These are phyloP conservation scores for Lasiosphaeria miniovina DNA, from an alignment of 495 filamentous ascomycete genomes.

Conservation along the genomic window DNA sequence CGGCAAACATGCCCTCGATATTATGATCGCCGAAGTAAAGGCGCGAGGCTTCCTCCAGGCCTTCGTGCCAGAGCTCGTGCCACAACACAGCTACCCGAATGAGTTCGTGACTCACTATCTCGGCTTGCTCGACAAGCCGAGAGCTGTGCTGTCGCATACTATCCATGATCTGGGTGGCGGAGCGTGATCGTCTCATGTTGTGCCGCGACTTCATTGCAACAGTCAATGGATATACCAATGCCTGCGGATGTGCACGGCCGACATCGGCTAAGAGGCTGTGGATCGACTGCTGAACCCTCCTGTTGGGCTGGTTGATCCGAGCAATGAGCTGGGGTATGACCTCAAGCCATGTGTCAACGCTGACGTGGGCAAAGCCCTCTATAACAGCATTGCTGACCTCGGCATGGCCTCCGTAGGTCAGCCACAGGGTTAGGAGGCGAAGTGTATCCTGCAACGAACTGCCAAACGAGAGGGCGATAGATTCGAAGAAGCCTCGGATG, in stretches of 20 bases:
- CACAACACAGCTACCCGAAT: constrained; percentile 95
- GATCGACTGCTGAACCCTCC: constrained; percentile 78
- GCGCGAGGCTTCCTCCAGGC: constrained; percentile 93
- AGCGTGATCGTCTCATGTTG: constrained; percentile 74
- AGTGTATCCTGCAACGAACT: constrained; percentile 96
- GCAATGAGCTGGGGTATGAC: constrained; percentile 97
- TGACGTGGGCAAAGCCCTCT: constrained; percentile 85
- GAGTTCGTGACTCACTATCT: constrained; percentile 88
- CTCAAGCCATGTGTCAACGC: constrained; percentile 95
- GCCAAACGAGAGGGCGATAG: constrained; percentile 83
- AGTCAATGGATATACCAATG: constrained; percentile 98
- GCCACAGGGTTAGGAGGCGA: constrained; percentile 90
- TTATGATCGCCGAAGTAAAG: constrained; percentile 92
- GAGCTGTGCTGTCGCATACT: constrained; percentile 94
- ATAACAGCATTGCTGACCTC: constrained; percentile 86
- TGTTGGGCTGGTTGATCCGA: constrained; percentile 91
- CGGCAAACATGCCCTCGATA: constrained; percentile 93
- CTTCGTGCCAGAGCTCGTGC: constrained; percentile 99
- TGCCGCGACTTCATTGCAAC: constrained; percentile 90
- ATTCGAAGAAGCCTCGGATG: constrained; percentile 91
- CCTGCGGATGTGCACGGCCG: constrained; percentile 89
- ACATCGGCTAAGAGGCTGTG: constrained; percentile 89
- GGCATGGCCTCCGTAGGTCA: constrained; percentile 80
- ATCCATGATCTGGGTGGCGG: constrained; percentile 91
- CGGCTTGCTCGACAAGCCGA: constrained; percentile 92